These are phyloP conservation scores for Rhodotorula sp. DNA, from an alignment of 1,284 basidiomycete genomes.

Conservation along the genomic window DNA sequence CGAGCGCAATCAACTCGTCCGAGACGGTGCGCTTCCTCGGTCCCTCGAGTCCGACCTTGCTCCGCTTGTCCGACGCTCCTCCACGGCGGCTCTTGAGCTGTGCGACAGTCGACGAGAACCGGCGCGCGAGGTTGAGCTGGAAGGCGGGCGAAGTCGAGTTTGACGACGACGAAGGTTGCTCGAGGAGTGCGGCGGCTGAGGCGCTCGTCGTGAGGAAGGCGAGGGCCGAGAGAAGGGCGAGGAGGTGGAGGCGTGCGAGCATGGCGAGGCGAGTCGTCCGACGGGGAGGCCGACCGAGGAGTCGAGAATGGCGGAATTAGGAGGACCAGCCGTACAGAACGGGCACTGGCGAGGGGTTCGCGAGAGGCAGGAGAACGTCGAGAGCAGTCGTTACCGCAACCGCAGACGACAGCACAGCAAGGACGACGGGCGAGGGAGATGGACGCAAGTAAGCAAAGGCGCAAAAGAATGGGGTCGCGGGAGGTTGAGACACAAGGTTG, in stretches of 20 bases:
- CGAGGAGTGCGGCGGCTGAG: constrained; percentile 3
- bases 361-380: too few species aligned
- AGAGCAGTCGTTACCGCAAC: not conserved
- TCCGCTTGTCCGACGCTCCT: not conserved
- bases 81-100: constrained; percentile 13
- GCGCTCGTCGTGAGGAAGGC: constrained; percentile 7
- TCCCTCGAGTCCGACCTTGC: constrained; percentile 10
- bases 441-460: too few species aligned
- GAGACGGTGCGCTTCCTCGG: constrained; percentile 22
- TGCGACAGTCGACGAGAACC: constrained; percentile 21
- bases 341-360: too few species aligned
- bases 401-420: not conserved
- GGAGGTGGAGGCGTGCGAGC: constrained; percentile 3
- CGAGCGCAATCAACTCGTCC: constrained; percentile 24
- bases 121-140: constrained; percentile 22
- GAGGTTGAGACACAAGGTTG: too few species aligned
- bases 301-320: not conserved
- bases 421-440: too few species aligned
- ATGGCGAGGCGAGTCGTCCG: not conserved
- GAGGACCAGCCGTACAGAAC: not conserved
- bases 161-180: constrained; percentile 12
- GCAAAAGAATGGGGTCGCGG: too few species aligned
- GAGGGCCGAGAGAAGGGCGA: constrained; percentile 11
- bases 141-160: not conserved
- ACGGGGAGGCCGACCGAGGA: not conserved